These are phyloP conservation scores for Miscanthus lutarioriparius DNA, from an alignment of 176 grass and related monocot genomes.

Conservation along the genomic window DNA sequence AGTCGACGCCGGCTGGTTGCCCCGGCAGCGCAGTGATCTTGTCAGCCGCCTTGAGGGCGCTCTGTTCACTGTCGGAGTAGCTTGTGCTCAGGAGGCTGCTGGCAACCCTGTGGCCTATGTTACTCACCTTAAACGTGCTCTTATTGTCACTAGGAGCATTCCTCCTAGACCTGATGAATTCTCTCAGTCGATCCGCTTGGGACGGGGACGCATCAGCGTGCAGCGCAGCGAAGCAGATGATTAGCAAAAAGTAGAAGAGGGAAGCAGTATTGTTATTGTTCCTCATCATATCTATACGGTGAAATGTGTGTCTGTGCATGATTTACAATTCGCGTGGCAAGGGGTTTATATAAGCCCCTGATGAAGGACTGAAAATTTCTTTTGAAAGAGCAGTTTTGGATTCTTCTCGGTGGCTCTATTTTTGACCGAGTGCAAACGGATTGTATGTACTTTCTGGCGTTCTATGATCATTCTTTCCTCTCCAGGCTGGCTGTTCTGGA, in stretches of 20 bases:
- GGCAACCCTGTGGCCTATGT: not conserved
- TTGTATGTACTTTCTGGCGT: too few species aligned
- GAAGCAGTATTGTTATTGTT: not conserved
- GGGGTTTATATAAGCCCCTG: not conserved
- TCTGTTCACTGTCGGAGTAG: not conserved
- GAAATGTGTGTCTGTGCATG: not conserved
- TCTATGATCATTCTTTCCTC: too few species aligned
- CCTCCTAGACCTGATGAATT: slow-evolving; percentile 34
- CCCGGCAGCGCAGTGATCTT: slow-evolving; percentile 53
- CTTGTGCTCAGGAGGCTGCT: not conserved
- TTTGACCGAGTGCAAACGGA: too few species aligned
- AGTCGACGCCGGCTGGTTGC: slow-evolving; percentile 39
- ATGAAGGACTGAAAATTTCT: too few species aligned
- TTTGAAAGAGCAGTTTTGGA: too few species aligned
- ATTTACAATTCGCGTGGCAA: not conserved
- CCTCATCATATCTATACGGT: not conserved
- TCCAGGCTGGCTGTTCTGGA: not conserved
- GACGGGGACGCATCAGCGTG: slow-evolving; percentile 9
- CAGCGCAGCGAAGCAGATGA: not conserved
- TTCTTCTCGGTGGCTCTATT: too few species aligned
- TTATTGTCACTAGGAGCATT: not conserved
- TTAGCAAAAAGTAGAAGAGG: not conserved
- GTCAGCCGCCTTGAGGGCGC: slow-evolving; percentile 32
- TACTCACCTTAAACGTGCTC: not conserved
- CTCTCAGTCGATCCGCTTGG: slow-evolving; percentile 23